Conservation (phyloP, 1,284 basidiomycete genomes). For the Cryptococcus sp. region DNA sequence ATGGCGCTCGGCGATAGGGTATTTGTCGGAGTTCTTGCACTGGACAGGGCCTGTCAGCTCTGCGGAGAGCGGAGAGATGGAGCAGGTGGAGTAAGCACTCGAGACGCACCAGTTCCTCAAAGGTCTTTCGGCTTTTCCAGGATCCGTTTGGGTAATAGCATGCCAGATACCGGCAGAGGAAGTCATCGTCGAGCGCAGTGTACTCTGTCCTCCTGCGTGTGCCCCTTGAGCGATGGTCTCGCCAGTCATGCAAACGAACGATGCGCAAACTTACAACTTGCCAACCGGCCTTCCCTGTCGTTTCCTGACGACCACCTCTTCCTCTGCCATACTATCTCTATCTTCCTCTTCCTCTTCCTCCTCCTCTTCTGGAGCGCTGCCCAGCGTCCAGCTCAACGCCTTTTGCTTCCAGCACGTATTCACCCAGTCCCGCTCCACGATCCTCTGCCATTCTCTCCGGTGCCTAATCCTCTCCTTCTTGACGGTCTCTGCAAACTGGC, state of each 20-base stretch:
- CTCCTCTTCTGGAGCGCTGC: not conserved
- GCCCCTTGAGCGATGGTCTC: not conserved
- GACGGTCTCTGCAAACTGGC: constrained; percentile 27
- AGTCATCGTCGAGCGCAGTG: constrained; percentile 42
- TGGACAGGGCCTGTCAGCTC: not conserved
- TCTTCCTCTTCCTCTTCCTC: constrained; percentile 3
- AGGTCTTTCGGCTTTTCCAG: constrained; percentile 41
- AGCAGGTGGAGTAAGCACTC: not conserved
- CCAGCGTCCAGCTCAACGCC: constrained; percentile 18
- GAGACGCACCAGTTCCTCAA: constrained; percentile 28
- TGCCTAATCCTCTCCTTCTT: constrained; percentile 25
- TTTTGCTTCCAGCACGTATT: constrained; percentile 19
- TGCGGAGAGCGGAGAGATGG: not conserved
- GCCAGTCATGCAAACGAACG: not conserved
- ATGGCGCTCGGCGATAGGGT: constrained; percentile 29
- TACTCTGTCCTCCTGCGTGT: constrained; percentile 29
- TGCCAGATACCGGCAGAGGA: constrained; percentile 42
- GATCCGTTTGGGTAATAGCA: constrained; percentile 25
- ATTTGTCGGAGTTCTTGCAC: constrained; percentile 6
- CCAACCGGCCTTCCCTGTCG: constrained; percentile 41
- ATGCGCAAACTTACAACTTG: constrained; percentile 19
- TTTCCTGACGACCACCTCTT: constrained; percentile 16
- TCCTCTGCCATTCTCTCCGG: constrained; percentile 28
- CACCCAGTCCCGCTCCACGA: constrained; percentile 43
- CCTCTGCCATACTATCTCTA: constrained; percentile 20